Evolutionary conservation across 1,284 basidiomycete species (phyloP), one percentile per base, ranked within the genome.

Genomic region (Erythrobasidium hasegawianum): DNA sequence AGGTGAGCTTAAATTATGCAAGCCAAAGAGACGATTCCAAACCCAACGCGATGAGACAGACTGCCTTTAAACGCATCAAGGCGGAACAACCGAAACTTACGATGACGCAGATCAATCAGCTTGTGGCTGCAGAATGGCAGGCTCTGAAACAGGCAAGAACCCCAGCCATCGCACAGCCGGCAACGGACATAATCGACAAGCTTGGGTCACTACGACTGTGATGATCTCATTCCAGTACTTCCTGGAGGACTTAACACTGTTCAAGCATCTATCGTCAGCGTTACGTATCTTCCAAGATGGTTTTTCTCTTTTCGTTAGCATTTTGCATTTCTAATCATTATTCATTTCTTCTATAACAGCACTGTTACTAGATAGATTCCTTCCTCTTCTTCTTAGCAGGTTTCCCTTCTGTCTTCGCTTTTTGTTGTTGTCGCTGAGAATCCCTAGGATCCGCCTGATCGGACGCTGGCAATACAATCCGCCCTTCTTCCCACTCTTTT

Each of bases 401-500:
- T 27, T 49, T 56, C 24, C 16, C 49, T 11, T 33, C 41, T 14
- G 26, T 40, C 22, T 24, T 47, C 14, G 7, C n/a, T 47, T 29
- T 29, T 53, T 20, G 50, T 26, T 16, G 18, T 53, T 53, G 13
- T 50, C 22, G 13, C 20, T 50, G 16, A 29, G n/a, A 8, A 16
- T 16, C 20, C 26, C 16, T 53, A 16, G 14, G 20, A 27, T 27
- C 14, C 4, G 64, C 57, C 16, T 18, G 40, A 14, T 22, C 29
- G 11, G 54, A 29, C 60, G 60, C 33, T 11, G 59, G 58, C 41
- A 50, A 57, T 14, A 7, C 39, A 18, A 68, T 39, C 1, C 29
- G 26, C 8, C 67, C 67, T 18, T 13, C 24, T 50, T 56, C 56
- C 55, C 49, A 64, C 18, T 86, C 83, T 22, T 78, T 77, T 67